These are phyloP conservation scores for Penicillium freii DNA, from an alignment of 2,329 filamentous ascomycete genomes.

Conservation along the genomic window DNA sequence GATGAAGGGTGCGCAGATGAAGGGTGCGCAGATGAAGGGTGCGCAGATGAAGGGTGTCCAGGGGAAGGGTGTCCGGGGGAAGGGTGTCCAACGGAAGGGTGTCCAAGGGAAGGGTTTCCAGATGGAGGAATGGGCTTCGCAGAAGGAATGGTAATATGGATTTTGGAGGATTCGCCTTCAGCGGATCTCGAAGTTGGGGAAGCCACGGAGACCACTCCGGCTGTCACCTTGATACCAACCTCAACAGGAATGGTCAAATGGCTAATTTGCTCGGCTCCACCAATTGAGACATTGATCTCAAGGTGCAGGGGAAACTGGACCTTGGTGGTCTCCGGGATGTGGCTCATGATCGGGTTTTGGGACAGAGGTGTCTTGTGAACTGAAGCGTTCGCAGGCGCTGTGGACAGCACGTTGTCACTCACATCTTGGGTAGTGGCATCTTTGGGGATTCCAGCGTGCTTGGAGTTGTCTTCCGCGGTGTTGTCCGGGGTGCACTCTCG, in stretches of 20 bases:
- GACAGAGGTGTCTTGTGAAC: neutral
- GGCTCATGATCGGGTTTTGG: neutral
- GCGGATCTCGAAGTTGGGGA: neutral
- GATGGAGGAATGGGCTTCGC: neutral
- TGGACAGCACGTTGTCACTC: neutral
- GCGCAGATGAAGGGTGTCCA: neutral
- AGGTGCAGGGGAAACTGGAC: neutral
- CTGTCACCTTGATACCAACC: neutral
- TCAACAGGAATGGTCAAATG: neutral
- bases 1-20: neutral
- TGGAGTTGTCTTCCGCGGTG: slow-evolving; percentile 12
- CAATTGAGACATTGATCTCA: neutral
- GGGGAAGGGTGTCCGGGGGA: neutral
- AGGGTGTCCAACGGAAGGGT: neutral
- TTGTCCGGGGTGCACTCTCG: slow-evolving; percentile 39
- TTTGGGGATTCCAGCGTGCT: neutral
- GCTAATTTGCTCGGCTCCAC: neutral
- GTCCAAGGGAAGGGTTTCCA: neutral
- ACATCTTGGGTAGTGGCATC: neutral
- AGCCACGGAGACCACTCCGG: neutral
- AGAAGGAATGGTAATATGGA: neutral
- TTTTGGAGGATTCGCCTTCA: neutral
- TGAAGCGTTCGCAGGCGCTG: neutral
- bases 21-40: neutral
- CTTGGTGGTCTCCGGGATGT: neutral